Evolutionary conservation across 2,329 filamentous ascomycete genomes (phyloP), one percentile per base, ranked within the genome.

Genomic region (Sphaceloma murrayae): DNA sequence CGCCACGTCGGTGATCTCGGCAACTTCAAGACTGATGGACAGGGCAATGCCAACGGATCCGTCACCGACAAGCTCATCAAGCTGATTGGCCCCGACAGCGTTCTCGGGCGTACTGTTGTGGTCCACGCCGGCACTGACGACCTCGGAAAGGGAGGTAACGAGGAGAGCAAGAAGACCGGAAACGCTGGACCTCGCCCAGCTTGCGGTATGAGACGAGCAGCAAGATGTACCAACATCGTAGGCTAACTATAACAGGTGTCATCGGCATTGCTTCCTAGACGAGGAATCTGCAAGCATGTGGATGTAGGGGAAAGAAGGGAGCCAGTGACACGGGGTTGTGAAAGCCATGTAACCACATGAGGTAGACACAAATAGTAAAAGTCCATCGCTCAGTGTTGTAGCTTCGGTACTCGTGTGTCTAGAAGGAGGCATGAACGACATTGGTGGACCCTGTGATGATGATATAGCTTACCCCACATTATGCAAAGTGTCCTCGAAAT

Each of bases 1-100:
- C 88, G 91, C 67, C 91, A 98, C 70, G 91, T 96, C 54, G 91
- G 91, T 69, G 91, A 96, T 69, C 74, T 98, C 55, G 91, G 91
- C 64, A 98, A 98, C 81, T 78, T 96, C 75, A 78, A 86, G 73
- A 96, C 89, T 49, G 88, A 98, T 67, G 84, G 67, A 53, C 82
- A 94, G 73, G 91, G 91, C 63, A 93, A 93, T 64, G 75, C 85
- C 64, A 78, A 84, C 70, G 91, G 89, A 60, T 78, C 78, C 56
- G 72, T 84, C 54, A 69, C 73, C 54, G 91, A 98, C 73, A 80
- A 77, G 62, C 72, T 85, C 49, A 72, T 98, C 69, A 94, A 96
- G 82, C 73, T 98, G 67, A 95, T 98, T 61, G 91, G 91, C 54
- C 83, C 88, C 51, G 77, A 96, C 71, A 94, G 85, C 73, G 78